Base-by-base conservation (phyloP, 2,329 filamentous ascomycete species). In the Trichoderma guizhouense region DNA sequence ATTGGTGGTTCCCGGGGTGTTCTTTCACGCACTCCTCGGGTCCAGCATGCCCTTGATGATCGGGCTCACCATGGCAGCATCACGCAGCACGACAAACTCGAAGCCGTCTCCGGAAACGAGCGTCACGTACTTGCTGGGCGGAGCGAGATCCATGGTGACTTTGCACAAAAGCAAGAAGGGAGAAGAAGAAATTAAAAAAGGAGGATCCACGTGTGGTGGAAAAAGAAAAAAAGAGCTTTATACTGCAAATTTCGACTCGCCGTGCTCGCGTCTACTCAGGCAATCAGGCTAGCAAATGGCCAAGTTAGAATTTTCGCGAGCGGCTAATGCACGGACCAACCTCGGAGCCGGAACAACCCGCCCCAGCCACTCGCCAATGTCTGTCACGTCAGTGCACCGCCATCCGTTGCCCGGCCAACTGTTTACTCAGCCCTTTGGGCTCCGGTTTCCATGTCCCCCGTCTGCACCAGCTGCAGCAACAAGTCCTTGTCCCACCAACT, bases 21-120 rank as follows among this genome's bases (percentile, higher is more conserved):
- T 70, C 36, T 53, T 76, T 76, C 72, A 80, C 79, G 76, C 78
- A 91, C 91, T 91, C 76, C 87, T 86, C 18, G 90, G 88, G 77
- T 93, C 90, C 72, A 95, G 83, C 88, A 93, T 94, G 79, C 89
- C 87, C 82, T 89, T 92, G 82, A 95, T 91, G 72, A 90, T 88
- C 39, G 90, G 90, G 76, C 91, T 92, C 77, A 92, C 84, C 77
- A 89, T 85, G 72, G 92, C 89, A 3, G 92, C 90, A 64, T 92
- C 91, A 69, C 92, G 89, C 70, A 92, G 84, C 66, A 95, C 86
- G 74, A 93, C 89, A 79, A 93, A 95, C 83, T 94, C 92, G 79
- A 90, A 94, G 76, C 89, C 91, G 81, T 95, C 93, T 75, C 85
- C 87, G 0, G 92, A 94, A 55, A 94, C 86, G 67, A 95, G 88